phyloP scores from a whole-genome alignment of 1,284 basidiomycete genomes.

The Inonotus hispidus region DNA sequence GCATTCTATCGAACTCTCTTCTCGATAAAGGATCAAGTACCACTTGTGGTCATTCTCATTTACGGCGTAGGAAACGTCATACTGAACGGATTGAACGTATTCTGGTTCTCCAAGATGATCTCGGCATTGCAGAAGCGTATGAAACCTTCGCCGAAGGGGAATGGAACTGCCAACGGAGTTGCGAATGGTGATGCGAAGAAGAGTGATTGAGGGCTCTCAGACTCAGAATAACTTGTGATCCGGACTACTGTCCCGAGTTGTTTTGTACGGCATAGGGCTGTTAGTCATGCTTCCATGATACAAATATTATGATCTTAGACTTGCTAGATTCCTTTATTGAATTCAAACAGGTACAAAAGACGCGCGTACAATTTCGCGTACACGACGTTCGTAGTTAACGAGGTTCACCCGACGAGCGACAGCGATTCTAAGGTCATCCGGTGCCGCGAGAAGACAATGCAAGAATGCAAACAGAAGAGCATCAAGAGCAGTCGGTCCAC shows the following conservation, averaged over 20 bases:
- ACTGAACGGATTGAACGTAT: slow-evolving; percentile 61
- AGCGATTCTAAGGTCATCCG: slow-evolving; percentile 47
- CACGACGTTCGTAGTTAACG: slow-evolving; percentile 67
- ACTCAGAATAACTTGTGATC: background rate
- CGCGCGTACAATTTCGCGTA: slow-evolving; percentile 51
- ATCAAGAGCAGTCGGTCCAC: slow-evolving; percentile 69
- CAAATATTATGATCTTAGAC: background rate
- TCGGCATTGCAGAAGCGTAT: slow-evolving; percentile 45
- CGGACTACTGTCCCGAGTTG: background rate
- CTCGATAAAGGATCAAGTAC: slow-evolving; percentile 42
- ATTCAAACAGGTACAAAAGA: slow-evolving; percentile 31
- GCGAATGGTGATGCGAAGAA: slow-evolving; percentile 20
- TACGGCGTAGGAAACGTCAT: slow-evolving; percentile 54
- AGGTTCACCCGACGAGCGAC: slow-evolving; percentile 67
- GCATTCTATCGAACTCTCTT: slow-evolving; percentile 55
- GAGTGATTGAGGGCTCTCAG: background rate
- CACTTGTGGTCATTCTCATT: slow-evolving; percentile 40
- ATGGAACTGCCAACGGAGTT: slow-evolving; percentile 20
- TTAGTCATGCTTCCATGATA: no score
- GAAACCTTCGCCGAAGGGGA: background rate
- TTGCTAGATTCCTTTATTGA: background rate
- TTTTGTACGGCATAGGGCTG: no score
- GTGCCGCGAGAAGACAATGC: slow-evolving; percentile 54
- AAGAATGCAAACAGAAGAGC: slow-evolving; percentile 76
- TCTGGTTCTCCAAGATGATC: slow-evolving; percentile 72